Percentiles rank a stretch among this genome's conserved stretches.
These are phyloP conservation scores for Quercus gilva DNA, from an alignment of 306 rosid species.

Conservation along the genomic window DNA sequence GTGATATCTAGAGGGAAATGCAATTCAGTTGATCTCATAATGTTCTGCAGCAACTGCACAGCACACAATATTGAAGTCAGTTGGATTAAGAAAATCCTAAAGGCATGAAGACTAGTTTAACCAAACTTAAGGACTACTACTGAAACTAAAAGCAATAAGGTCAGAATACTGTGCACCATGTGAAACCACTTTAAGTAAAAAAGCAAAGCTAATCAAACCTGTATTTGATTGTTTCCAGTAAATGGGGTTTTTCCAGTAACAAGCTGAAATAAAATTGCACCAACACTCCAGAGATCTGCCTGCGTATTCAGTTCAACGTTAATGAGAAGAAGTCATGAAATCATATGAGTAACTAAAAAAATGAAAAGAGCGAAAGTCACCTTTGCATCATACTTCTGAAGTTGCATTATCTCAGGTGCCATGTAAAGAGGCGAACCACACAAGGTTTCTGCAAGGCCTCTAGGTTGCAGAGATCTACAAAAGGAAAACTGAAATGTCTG, in stretches of 20 bases:
- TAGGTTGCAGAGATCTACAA: slow-evolving; percentile 90
- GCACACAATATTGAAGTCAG: slow-evolving; percentile 11
- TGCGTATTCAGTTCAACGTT: slow-evolving; percentile 55
- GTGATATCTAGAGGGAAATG: slow-evolving; percentile 64
- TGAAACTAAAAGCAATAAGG: slow-evolving; percentile 15
- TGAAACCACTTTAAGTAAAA: not conserved
- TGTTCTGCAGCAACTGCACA: slow-evolving; percentile 94
- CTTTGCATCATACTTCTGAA: slow-evolving; percentile 98
- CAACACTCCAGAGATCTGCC: slow-evolving; percentile 99
- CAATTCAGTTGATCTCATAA: slow-evolving; percentile 80
- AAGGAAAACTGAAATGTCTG: slow-evolving; percentile 12
- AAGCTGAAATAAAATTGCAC: slow-evolving; percentile 89
- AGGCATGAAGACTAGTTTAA: slow-evolving; percentile 13
- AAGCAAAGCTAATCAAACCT: slow-evolving; percentile 42
- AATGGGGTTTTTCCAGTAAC: slow-evolving; percentile 93
- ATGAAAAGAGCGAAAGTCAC: slow-evolving; percentile 43
- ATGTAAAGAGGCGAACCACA: slow-evolving; percentile 99
- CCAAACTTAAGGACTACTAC: slow-evolving; percentile 13
- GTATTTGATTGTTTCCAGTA: slow-evolving; percentile 88
- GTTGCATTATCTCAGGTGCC: slow-evolving; percentile 99
- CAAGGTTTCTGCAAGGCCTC: slow-evolving; percentile 96
- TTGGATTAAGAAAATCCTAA: slow-evolving; percentile 7
- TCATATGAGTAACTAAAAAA: not conserved
- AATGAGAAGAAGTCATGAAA: slow-evolving; percentile 31
- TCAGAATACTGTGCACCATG: slow-evolving; percentile 7